A percentile compares a stretch with the other conserved stretches of the same genome.
phyloP scores from a whole-genome alignment of 495 filamentous ascomycete genomes.

The Daldinia loculata region DNA sequence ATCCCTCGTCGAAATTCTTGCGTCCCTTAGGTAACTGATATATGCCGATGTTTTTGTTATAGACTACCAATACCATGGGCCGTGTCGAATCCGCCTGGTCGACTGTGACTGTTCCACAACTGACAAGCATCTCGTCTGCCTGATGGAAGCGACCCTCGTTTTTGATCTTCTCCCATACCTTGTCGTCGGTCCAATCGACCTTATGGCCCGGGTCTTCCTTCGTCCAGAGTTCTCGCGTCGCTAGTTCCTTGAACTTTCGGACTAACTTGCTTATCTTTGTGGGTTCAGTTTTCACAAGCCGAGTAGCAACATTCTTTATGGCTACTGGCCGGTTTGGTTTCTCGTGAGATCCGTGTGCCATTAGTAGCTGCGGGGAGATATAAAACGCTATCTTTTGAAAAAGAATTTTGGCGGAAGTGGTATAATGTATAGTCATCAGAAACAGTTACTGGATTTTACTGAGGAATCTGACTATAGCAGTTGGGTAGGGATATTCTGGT shows the following conservation, averaged over 20 bases:
- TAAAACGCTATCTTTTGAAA: background rate
- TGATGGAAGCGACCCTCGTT: constrained; percentile 43
- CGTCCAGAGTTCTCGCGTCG: constrained; percentile 37
- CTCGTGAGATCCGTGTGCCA: constrained; percentile 31
- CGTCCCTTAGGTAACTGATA: constrained; percentile 59
- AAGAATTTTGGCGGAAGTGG: background rate
- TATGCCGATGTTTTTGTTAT: constrained; percentile 54
- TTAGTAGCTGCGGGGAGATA: constrained; percentile 7
- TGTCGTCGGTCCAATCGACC: constrained; percentile 42
- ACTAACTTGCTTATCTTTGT: constrained; percentile 25
- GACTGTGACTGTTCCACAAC: constrained; percentile 57
- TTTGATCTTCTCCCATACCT: constrained; percentile 46
- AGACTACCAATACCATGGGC: constrained; percentile 51
- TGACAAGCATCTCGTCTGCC: constrained; percentile 53
- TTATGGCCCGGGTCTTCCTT: constrained; percentile 29
- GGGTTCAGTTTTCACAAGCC: constrained; percentile 21
- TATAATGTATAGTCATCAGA: background rate
- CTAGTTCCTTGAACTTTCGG: constrained; percentile 35
- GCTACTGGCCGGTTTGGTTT: constrained; percentile 19
- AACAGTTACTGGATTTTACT: background rate
- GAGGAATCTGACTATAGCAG: background rate
- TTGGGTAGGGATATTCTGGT: constrained; percentile 5
- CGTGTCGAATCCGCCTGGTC: constrained; percentile 43
- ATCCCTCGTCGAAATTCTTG: constrained; percentile 55
- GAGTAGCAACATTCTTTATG: constrained; percentile 20